Evolutionary conservation across 2,329 filamentous ascomycete genomes (phyloP).

Genomic region (Pseudophaeomoniella oleicola): DNA sequence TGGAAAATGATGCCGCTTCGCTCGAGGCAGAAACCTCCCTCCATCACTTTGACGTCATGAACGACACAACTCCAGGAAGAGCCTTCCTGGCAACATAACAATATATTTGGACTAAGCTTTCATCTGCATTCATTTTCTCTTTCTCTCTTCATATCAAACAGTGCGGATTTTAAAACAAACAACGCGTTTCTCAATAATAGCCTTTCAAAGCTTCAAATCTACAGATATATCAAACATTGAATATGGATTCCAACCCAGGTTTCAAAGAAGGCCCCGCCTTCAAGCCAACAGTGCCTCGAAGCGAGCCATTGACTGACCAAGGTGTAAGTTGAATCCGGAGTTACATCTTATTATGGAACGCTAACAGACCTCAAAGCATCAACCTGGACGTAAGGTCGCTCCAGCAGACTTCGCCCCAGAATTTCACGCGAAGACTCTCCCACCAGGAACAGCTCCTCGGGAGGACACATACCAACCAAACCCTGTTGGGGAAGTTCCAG

Average conservation of each 20-base stretch:
- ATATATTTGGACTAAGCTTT: too few species aligned
- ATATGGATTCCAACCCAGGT: not conserved
- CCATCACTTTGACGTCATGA: too few species aligned
- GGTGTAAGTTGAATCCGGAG: conserved; percentile 31
- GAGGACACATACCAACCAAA: conserved; percentile 23
- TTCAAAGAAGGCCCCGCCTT: conserved; percentile 28
- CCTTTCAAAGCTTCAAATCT: not conserved
- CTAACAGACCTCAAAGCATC: conserved; percentile 36
- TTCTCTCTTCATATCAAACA: too few species aligned
- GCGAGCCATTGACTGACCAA: conserved; percentile 37
- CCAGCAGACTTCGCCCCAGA: conserved; percentile 42
- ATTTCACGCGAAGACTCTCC: conserved; percentile 46
- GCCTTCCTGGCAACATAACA: too few species aligned
- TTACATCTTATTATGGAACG: not conserved
- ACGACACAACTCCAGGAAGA: too few species aligned
- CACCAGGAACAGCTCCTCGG: conserved; percentile 48
- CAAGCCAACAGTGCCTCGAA: conserved; percentile 32
- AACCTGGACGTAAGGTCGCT: conserved; percentile 45
- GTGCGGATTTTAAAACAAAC: too few species aligned
- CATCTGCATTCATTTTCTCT: too few species aligned
- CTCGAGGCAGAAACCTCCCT: too few species aligned
- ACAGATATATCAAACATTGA: not conserved
- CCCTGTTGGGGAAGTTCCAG: conserved; percentile 16
- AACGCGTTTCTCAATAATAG: too few species aligned
- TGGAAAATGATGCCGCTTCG: too few species aligned